Percentiles rank a stretch among this genome's conserved stretches.
These are phyloP conservation scores for Entomortierella chlamydospora DNA, from an alignment of 192 early-diverging fungal species.

Conservation along the genomic window DNA sequence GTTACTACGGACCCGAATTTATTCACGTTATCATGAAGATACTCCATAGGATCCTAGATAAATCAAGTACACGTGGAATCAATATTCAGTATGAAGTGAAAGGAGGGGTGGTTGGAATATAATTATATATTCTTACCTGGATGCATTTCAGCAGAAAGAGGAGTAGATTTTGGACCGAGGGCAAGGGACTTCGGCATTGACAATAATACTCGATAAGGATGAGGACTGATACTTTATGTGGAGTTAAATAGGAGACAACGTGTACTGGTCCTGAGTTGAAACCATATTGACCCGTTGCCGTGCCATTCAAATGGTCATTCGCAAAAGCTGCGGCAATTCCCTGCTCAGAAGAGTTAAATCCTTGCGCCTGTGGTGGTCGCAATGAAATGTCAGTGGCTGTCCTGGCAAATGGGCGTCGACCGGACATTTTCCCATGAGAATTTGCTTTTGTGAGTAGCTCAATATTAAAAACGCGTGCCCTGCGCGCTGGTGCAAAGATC, in stretches of 20 bases:
- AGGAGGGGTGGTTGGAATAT: background rate
- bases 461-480: background rate
- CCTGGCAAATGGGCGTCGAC: conserved; percentile 25
- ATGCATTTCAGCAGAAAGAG: conserved; percentile 38
- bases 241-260: conserved; percentile 38
- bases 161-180: background rate
- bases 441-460: background rate
- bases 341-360: conserved; percentile 5
- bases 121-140: conserved; percentile 9
- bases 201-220: conserved; percentile 43
- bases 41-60: conserved; percentile 35
- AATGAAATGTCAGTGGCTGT: conserved; percentile 37
- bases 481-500: too few relatives aligned
- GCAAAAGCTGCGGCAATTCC: background rate
- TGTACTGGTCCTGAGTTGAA: conserved; percentile 6
- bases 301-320: background rate
- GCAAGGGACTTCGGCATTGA: conserved; percentile 10
- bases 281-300: background rate
- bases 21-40: conserved; percentile 19
- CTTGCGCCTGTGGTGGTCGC: conserved; percentile 17
- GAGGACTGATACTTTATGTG: conserved; percentile 40
- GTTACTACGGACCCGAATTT: conserved; percentile 9
- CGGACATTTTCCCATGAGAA: conserved; percentile 17
- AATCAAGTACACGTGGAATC: background rate
- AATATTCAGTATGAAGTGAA: too few relatives aligned